Evolutionary conservation across 495 filamentous ascomycete species (phyloP).

Genomic region (Trichoderma asperelloides): DNA sequence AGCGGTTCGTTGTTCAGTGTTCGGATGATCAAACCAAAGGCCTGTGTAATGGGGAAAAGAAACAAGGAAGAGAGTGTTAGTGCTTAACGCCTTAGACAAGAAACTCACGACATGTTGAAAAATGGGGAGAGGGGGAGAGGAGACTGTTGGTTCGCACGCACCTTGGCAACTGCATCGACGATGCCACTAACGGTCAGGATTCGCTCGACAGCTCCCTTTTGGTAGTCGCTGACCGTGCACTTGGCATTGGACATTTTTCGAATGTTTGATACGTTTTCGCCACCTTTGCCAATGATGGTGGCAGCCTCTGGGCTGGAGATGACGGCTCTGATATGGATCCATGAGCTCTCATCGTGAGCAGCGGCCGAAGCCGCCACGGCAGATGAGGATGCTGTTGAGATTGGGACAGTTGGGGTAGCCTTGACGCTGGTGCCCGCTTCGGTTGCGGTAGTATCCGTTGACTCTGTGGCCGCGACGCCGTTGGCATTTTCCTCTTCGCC

Average conservation of each 20-base stretch:
- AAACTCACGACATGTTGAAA: slow-evolving; percentile 12
- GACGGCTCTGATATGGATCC: slow-evolving; percentile 93
- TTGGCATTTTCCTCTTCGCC: slow-evolving; percentile 33
- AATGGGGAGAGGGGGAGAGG: neutral
- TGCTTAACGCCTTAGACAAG: slow-evolving; percentile 9
- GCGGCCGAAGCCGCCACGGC: slow-evolving; percentile 27
- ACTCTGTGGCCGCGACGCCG: slow-evolving; percentile 49
- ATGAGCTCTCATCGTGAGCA: slow-evolving; percentile 74
- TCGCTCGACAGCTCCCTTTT: slow-evolving; percentile 90
- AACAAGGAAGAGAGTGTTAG: slow-evolving; percentile 5
- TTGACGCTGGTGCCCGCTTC: slow-evolving; percentile 54
- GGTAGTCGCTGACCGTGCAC: slow-evolving; percentile 97
- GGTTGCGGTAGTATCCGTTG: slow-evolving; percentile 58
- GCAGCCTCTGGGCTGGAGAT: slow-evolving; percentile 96
- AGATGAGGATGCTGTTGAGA: slow-evolving; percentile 20
- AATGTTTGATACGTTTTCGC: slow-evolving; percentile 87
- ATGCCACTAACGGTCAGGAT: slow-evolving; percentile 93
- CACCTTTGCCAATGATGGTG: slow-evolving; percentile 84
- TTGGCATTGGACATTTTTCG: slow-evolving; percentile 86
- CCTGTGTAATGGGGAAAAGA: slow-evolving; percentile 42
- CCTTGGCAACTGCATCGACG: slow-evolving; percentile 95
- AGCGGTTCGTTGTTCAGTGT: slow-evolving; percentile 95
- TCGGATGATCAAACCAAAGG: slow-evolving; percentile 94
- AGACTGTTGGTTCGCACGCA: slow-evolving; percentile 30
- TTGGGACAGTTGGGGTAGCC: slow-evolving; percentile 39